These are phyloP conservation scores for Cordyceps javanica DNA, from an alignment of 2,329 filamentous ascomycete species.

Conservation along the genomic window DNA sequence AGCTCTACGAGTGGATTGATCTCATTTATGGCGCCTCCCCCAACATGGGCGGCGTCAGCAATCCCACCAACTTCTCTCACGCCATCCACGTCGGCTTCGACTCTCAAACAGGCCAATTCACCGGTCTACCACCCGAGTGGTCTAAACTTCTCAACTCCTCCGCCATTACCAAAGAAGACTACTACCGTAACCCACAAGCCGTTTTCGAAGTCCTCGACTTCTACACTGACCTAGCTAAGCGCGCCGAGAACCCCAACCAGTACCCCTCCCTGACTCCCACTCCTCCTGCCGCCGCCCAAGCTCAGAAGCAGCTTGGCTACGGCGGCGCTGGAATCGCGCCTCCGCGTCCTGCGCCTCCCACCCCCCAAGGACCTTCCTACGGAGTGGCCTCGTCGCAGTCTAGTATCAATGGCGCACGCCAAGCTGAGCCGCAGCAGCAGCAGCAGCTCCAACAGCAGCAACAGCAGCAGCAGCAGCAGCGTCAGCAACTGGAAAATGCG, in stretches of 20 bases:
- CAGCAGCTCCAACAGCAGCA: conserved; percentile 43
- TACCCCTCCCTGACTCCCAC: conserved; percentile 65
- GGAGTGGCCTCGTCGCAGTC: conserved; percentile 32
- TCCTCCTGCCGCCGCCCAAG: conserved; percentile 49
- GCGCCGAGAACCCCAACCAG: conserved; percentile 62
- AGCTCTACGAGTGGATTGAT: conserved; percentile 98
- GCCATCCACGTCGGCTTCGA: conserved; percentile 97
- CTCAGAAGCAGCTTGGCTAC: conserved; percentile 59
- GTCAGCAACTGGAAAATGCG: conserved; percentile 49
- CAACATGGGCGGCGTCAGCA: conserved; percentile 96
- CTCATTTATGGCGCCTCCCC: conserved; percentile 95
- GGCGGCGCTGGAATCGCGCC: conserved; percentile 57
- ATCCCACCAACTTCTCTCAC: conserved; percentile 96
- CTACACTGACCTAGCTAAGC: conserved; percentile 77
- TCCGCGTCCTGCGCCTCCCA: conserved; percentile 56
- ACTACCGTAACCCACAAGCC: conserved; percentile 90
- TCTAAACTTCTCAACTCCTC: conserved; percentile 93
- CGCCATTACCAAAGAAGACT: conserved; percentile 96
- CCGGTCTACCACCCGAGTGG: conserved; percentile 92
- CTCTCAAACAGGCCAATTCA: conserved; percentile 88
- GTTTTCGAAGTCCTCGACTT: conserved; percentile 78
- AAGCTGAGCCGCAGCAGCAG: conserved; percentile 37
- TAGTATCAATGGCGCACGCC: conserved; percentile 33
- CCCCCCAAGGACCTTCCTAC: conserved; percentile 39
- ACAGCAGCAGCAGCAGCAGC: conserved; percentile 48